These are phyloP conservation scores for Pestalotiopsis fici DNA, from an alignment of 2,329 filamentous ascomycete species.

Conservation along the genomic window DNA sequence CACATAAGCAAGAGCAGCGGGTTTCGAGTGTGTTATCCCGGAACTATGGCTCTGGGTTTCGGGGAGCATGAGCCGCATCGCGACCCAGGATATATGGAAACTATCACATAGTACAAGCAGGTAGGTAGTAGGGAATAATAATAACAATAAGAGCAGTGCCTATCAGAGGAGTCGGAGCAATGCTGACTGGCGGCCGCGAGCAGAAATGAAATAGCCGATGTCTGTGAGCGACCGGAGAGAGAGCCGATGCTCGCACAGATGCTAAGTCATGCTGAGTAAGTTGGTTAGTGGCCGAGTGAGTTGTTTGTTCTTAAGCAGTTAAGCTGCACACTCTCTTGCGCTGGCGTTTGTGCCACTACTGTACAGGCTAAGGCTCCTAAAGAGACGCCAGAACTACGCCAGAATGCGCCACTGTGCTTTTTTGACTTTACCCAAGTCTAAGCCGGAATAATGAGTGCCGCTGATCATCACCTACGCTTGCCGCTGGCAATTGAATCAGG, in stretches of 20 bases:
- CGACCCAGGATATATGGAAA: not conserved
- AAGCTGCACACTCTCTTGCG: not conserved
- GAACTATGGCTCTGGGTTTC: not conserved
- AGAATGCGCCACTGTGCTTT: constrained; percentile 2
- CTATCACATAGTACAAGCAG: not conserved
- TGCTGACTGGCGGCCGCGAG: not conserved
- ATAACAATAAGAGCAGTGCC: not conserved
- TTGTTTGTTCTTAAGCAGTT: not conserved
- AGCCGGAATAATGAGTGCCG: not conserved
- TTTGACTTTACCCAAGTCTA: not conserved
- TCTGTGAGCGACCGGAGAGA: not conserved
- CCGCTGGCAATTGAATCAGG: not conserved
- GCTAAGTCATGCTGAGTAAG: not conserved
- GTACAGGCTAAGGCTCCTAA: not conserved
- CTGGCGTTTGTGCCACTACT: not conserved
- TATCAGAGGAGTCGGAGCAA: not conserved
- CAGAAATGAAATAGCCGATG: not conserved
- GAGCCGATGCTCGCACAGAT: not conserved
- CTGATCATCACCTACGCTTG: not conserved
- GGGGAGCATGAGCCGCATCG: not conserved
- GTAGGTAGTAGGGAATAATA: not conserved
- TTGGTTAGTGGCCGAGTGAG: not conserved
- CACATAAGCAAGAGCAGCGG: not conserved
- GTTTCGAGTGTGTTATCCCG: not conserved
- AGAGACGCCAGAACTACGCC: constrained; percentile 7